Evolutionary conservation across 1,284 basidiomycete genomes (phyloP).

Genomic region (Ceratobasidium sp.): DNA sequence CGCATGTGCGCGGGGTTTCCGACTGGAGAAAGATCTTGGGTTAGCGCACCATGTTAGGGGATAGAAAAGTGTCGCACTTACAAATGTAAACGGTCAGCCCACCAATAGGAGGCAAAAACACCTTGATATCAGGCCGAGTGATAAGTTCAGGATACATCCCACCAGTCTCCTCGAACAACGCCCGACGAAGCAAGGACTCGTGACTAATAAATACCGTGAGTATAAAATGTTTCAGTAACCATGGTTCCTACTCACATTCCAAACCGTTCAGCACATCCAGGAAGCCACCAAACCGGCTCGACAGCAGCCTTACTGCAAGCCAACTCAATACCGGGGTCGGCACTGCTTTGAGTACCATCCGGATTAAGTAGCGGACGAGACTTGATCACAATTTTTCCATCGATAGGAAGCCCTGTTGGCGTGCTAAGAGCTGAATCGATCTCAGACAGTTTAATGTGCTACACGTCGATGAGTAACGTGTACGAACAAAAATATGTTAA

Average conservation of each 20-base stretch:
- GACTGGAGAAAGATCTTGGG: slow-evolving; percentile 59
- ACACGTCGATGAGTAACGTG: slow-evolving; percentile 48
- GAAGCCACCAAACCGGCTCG: slow-evolving; percentile 94
- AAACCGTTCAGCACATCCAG: slow-evolving; percentile 90
- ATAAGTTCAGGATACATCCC: slow-evolving; percentile 98
- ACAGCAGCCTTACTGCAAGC: slow-evolving; percentile 88
- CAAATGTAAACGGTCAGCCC: slow-evolving; percentile 94
- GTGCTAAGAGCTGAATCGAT: slow-evolving; percentile 75
- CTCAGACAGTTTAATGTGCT: slow-evolving; percentile 90
- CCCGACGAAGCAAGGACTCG: slow-evolving; percentile 84
- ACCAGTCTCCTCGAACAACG: slow-evolving; percentile 93
- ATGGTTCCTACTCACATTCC: slow-evolving; percentile 72
- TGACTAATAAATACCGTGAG: slow-evolving; percentile 61
- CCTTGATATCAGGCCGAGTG: slow-evolving; percentile 93
- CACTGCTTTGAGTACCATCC: slow-evolving; percentile 67
- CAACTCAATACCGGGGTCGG: slow-evolving; percentile 87
- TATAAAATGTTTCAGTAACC: slow-evolving; percentile 1
- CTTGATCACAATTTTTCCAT: slow-evolving; percentile 84
- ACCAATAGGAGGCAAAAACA: slow-evolving; percentile 95
- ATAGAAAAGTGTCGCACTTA: slow-evolving; percentile 52
- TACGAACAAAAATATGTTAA: slow-evolving; percentile 53
- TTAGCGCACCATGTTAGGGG: slow-evolving; percentile 48
- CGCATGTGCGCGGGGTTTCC: slow-evolving; percentile 82
- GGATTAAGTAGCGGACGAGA: slow-evolving; percentile 67
- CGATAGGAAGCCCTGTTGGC: slow-evolving; percentile 76